Evolutionary conservation across 352 stramenopile species (phyloP), one percentile per base, ranked within the genome.

Genomic region (Pythium angustatum): DNA sequence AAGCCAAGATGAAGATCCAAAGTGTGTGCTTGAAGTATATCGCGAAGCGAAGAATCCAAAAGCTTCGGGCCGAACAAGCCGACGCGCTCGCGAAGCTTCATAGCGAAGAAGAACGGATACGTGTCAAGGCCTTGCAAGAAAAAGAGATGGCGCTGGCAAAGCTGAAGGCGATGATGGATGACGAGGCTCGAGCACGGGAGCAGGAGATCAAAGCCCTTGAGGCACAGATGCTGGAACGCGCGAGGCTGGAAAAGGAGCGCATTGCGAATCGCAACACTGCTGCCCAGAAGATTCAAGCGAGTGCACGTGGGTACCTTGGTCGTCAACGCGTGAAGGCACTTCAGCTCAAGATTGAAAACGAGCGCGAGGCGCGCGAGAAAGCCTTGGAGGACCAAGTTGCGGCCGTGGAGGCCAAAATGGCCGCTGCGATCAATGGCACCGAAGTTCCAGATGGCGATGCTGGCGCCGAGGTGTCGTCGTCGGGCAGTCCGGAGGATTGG

Each of bases 181-280:
- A 91, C 15, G 83, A 94, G 21, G 77, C 77, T 9, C 64, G 83
- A 5, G 73, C 68, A 8, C 63, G 77, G 5, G 83, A 94, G 34
- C 80, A 90, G 43, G 85, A 94, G 63, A 73, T 90, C 41, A 83
- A 85, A 34, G 76, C 83, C 33, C 74, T 94, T 2, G 80, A 92
- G 62, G 57, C 80, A 14, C 68, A 92, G 49, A 90, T 94, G 76
- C 73, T 90, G n/a, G 82, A 93, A 43, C 83, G 81, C 11, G 82
- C 83, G 19, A 54, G 72, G n/a, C 69, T 56, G 15, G 85, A 93
- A 60, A 90, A 91, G 62, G 77, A 85, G 38, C 69, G 81, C 0
- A 70, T 91, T 11, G 77, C 76, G 2, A 56, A 68, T 5, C 78
- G 78, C 10, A 77, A 88, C n/a, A 30, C 69, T 2, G 77, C 81